Evolutionary conservation across 768 basidiomycete genomes (phyloP), one percentile per base, ranked within the genome.

Genomic region (Mycena haematopus): DNA sequence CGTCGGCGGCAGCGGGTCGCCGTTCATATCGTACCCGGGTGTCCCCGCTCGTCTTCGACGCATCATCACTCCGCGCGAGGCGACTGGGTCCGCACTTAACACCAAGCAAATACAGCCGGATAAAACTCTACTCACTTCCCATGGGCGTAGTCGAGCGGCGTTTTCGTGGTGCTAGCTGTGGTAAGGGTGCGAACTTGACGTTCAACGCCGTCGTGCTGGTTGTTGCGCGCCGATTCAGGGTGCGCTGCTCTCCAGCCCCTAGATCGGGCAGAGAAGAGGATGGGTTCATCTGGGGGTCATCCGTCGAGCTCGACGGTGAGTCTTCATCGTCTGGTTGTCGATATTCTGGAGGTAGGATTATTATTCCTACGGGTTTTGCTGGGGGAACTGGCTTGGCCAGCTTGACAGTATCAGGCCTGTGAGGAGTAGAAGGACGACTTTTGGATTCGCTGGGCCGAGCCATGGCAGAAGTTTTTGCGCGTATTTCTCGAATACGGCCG

Each of bases 141-240:
- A 88, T 73, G 6, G 86, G 87, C 5, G 77, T 75, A 38, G 76
- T 70, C 6, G 79, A 84, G 22, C 81, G 78, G 47, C 82, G 80
- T 66, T 80, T 81, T 22, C 80, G 78, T 3, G 83, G 82, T 21
- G 79, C 83, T 1, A 81, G 71, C 59, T 82, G 76, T 1, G 87
- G 87, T 24, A 89, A 74, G 0, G 87, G 87, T 1, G 87, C 87
- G 57, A 89, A 89, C 64, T 78, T 82, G 46, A 89, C 80, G 52
- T 75, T 80, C 40, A 77, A 70, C 25, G 69, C 49, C 15, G 47
- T 53, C 14, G 69, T 55, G 53, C 65, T 69, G 3, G 65, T 64
- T 11, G 27, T 3, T 31, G 29, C 29, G 1, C 64, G 61, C 8
- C 62, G 59, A n/a, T 24, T 7, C 15, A 66, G 56, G 13, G 59